Evolutionary conservation across 352 stramenopile genomes (phyloP), one percentile per base, ranked within the genome.

Genomic region (Detonula confervacea): DNA sequence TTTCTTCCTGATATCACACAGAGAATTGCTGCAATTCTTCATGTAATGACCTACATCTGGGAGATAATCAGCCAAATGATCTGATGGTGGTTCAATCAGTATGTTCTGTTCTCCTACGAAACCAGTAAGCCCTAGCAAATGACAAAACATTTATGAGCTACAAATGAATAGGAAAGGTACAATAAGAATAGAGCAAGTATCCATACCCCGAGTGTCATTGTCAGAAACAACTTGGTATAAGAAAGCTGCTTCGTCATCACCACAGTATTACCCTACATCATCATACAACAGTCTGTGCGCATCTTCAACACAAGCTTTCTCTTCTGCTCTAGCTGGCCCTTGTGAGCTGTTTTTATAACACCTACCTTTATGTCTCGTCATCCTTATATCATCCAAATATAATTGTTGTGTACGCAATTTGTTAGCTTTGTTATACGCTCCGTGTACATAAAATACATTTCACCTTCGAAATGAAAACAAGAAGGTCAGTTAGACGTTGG

Each of bases 41-140:
- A 63, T 27, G 11, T 47, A 14, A 46, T 63, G 54, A 7, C 29
- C 29, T 4, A 25, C 12, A 11, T 63, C 54, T 27, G 30, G 54
- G 11, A 63, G 1, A 4, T 63, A 29, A 6, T 47, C 14, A 24
- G 54, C 54, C 12, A 46, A n/a, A 27, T 22, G 2, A 25, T 63
- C 16, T 9, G 29, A 25, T 14, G 29, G 0, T 14, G 25, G 7
- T 2, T 29, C 54, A 42, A 63, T 25, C 1, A 63, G 3, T 27
- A n/a, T 22, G 16, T 63, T 63, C n/a, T 63, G 39, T 20, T 46
- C 54, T n/a, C 1, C 8, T 1, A 63, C 47, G 33, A 47, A 46
- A 6, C 47, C 47, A 5, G 2, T 27, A 14, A 29, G 54, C 14
- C 54, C 54, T 25, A 1, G 20, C 25, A n/a, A 49, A n/a, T n/a